phyloP scores from a whole-genome alignment of 148 eudicot species.

The Chenopodium suecicum region DNA sequence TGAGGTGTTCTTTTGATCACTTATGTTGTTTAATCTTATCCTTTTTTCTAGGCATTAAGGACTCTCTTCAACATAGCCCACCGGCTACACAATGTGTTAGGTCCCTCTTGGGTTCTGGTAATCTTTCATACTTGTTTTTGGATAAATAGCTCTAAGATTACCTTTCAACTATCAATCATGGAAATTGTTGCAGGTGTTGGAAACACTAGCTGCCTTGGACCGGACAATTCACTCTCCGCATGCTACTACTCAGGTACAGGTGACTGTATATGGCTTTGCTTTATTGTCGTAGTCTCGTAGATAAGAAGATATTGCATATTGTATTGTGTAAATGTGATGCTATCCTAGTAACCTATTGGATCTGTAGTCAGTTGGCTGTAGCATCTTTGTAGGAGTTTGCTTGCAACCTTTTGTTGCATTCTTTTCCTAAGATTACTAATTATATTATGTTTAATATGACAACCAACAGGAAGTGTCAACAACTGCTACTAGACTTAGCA shows the following conservation, averaged over 20 bases:
- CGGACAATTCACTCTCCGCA: conserved; percentile 96
- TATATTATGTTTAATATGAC: not conserved
- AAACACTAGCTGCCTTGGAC: conserved; percentile 91
- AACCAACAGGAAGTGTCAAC: conserved; percentile 74
- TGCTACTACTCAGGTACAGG: conserved; percentile 90
- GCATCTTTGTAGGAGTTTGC: not conserved
- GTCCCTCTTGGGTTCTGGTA: conserved; percentile 99
- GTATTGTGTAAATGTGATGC: conserved; percentile 5
- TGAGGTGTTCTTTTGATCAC: not conserved
- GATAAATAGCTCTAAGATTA: conserved; percentile 4
- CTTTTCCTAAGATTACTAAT: not conserved
- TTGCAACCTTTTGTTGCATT: not conserved
- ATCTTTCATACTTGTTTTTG: conserved; percentile 22
- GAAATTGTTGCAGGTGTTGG: conserved; percentile 64
- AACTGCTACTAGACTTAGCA: conserved; percentile 64
- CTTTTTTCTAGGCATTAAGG: conserved; percentile 73
- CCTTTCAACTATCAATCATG: not conserved
- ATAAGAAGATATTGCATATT: conserved; percentile 12
- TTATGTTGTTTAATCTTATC: conserved; percentile 18
- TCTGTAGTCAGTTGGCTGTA: not conserved
- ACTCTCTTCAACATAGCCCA: conserved; percentile 99
- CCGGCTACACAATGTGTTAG: conserved; percentile 86
- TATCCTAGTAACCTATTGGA: not conserved
- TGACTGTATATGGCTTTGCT: conserved; percentile 12
- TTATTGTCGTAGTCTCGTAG: conserved; percentile 9